A percentile compares a stretch with the other conserved stretches of the same genome.
Evolutionary conservation across 139 green algal species (phyloP).

Genomic region (Spirogloea muscicola): DNA sequence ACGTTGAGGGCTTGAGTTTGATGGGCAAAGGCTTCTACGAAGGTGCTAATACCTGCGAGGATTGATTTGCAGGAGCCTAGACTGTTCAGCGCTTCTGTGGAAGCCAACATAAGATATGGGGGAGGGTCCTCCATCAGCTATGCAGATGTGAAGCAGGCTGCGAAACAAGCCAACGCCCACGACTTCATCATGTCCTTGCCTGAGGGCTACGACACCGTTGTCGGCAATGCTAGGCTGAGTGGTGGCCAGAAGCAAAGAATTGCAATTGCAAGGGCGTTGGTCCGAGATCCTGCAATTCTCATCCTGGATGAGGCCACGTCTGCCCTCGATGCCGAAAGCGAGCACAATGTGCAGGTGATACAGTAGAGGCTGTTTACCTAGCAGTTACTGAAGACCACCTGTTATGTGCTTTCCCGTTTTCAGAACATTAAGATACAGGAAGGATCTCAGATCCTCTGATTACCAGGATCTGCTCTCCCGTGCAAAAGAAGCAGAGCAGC

Average conservation of each 20-base stretch:
- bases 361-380: too few relatives aligned
- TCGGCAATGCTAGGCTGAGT: constrained; percentile 25
- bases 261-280: constrained; percentile 65
- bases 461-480: too few relatives aligned
- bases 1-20: neutral
- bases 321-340: constrained; percentile 70
- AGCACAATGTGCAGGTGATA: constrained; percentile 73
- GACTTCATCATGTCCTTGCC: constrained; percentile 61
- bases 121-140: neutral
- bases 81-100: constrained; percentile 80
- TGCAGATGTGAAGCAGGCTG: constrained; percentile 60
- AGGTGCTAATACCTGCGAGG: neutral
- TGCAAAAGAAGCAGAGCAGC: too few relatives aligned
- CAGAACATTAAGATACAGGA: too few relatives aligned
- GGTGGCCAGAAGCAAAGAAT: constrained; percentile 69
- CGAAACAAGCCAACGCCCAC: constrained; percentile 70
- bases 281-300: constrained; percentile 71
- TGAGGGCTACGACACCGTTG: constrained; percentile 73
- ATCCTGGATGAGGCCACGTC: constrained; percentile 87
- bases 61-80: constrained; percentile 40
- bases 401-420: too few relatives aligned
- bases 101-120: constrained; percentile 79
- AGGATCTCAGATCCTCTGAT: too few relatives aligned
- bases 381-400: too few relatives aligned
- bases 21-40: neutral